Evolutionary conservation across 2,329 filamentous ascomycete species (phyloP).

Genomic region (Exophiala calicioides): DNA sequence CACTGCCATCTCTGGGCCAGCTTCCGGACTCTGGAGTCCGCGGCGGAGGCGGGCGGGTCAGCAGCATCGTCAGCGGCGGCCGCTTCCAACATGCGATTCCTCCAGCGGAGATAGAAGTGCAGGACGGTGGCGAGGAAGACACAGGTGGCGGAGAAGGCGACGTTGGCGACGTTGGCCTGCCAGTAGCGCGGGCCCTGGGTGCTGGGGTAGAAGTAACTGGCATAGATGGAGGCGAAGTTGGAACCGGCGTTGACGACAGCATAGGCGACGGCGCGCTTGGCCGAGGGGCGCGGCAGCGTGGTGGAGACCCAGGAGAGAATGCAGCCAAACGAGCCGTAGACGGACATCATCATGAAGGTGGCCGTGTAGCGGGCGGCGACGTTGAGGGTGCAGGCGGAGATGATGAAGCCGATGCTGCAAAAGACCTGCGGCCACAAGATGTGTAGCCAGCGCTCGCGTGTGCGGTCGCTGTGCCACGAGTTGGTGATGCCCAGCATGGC

Average conservation of each 20-base stretch:
- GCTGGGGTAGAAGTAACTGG: not conserved
- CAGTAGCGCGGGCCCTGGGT: not conserved
- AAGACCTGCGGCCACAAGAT: slow-evolving; percentile 54
- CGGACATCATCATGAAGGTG: slow-evolving; percentile 51
- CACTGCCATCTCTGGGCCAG: too few relatives aligned
- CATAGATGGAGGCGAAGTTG: not conserved
- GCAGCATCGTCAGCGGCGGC: too few relatives aligned
- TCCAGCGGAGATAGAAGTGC: too few relatives aligned
- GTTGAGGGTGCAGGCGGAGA: slow-evolving; percentile 55
- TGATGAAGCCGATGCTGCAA: slow-evolving; percentile 52
- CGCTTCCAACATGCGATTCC: too few relatives aligned
- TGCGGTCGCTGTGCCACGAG: slow-evolving; percentile 47
- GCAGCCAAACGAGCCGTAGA: slow-evolving; percentile 53
- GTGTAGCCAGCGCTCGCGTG: slow-evolving; percentile 52
- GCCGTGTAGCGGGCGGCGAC: slow-evolving; percentile 59
- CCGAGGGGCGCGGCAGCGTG: slow-evolving; percentile 44
- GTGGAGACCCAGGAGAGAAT: slow-evolving; percentile 38
- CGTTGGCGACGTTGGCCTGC: too few relatives aligned
- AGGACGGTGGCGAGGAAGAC: too few relatives aligned
- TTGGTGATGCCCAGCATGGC: slow-evolving; percentile 51
- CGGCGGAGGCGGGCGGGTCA: too few relatives aligned
- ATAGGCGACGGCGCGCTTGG: slow-evolving; percentile 56
- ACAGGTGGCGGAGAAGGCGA: too few relatives aligned
- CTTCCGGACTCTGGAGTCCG: too few relatives aligned
- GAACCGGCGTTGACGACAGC: slow-evolving; percentile 53